phyloP scores from a whole-genome alignment of 2,329 filamentous ascomycete species.

The Ophiostoma fasciatum region DNA sequence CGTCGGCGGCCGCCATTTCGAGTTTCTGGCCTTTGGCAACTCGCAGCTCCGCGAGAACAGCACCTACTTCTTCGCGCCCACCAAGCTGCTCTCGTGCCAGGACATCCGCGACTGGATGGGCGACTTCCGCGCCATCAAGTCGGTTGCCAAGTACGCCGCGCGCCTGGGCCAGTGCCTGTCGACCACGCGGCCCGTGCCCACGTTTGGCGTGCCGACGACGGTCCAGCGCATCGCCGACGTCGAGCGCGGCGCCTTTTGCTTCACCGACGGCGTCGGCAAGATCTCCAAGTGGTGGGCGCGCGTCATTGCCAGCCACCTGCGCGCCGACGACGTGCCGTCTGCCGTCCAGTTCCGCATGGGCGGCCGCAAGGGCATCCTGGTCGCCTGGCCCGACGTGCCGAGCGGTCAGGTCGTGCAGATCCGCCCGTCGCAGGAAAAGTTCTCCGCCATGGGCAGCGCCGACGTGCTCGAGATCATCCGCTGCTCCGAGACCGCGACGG shows the following conservation, averaged over 20 bases:
- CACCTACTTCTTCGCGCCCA: constrained; percentile 81
- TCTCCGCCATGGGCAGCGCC: constrained; percentile 41
- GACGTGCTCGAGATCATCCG: constrained; percentile 74
- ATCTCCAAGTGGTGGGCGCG: constrained; percentile 68
- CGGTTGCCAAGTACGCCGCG: constrained; percentile 81
- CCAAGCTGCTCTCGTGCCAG: constrained; percentile 49
- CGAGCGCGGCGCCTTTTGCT: constrained; percentile 50
- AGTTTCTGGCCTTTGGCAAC: constrained; percentile 89
- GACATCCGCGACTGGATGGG: constrained; percentile 82
- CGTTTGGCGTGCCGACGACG: constrained; percentile 43
- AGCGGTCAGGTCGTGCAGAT: constrained; percentile 54
- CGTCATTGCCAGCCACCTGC: constrained; percentile 58
- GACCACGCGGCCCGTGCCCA: constrained; percentile 63
- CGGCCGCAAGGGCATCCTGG: constrained; percentile 81
- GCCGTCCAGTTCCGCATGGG: constrained; percentile 86
- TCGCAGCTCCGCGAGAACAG: constrained; percentile 88
- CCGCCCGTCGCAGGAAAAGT: constrained; percentile 78
- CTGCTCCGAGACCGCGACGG: constrained; percentile 58
- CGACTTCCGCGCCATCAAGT: constrained; percentile 61
- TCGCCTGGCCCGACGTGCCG: constrained; percentile 50
- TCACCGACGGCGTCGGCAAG: constrained; percentile 87
- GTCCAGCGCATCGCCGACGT: constrained; percentile 53
- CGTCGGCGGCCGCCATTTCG: constrained; percentile 67
- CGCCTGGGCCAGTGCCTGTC: constrained; percentile 92
- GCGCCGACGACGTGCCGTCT: constrained; percentile 51